phyloP scores from a whole-genome alignment of 2,329 filamentous ascomycete genomes.

The Pseudogymnoascus sp. region DNA sequence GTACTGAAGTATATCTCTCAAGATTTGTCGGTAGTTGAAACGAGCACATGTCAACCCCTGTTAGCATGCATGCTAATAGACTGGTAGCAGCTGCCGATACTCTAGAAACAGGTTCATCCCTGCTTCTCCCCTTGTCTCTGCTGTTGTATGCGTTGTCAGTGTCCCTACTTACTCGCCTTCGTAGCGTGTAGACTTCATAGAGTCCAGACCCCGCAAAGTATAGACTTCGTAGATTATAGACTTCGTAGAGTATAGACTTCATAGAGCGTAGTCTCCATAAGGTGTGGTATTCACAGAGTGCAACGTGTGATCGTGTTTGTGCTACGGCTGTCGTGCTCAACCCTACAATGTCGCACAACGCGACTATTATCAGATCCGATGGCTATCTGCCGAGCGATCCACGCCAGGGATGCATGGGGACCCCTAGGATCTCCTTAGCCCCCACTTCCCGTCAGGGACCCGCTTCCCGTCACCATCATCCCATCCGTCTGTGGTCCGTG shows the following conservation, averaged over 20 bases:
- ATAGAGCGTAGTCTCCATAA: background rate
- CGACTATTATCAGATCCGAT: background rate
- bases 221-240: background rate
- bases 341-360: background rate
- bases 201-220: background rate
- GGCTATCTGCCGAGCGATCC: background rate
- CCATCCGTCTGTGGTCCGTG: background rate
- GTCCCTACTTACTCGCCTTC: background rate
- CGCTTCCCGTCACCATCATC: background rate
- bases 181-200: background rate
- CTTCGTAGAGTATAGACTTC: background rate
- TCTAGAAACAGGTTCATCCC: background rate
- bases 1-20: background rate
- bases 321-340: background rate
- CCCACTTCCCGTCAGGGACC: background rate
- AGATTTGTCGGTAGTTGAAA: background rate
- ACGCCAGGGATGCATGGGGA: background rate
- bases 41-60: background rate
- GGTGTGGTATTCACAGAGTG: background rate
- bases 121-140: background rate
- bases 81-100: background rate
- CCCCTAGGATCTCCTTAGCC: background rate
- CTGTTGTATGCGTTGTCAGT: background rate
- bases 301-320: background rate
- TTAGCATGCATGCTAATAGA: background rate